A percentile compares a stretch with the other conserved stretches of the same genome.
Evolutionary conservation across 176 grass and related monocot species (phyloP).

Genomic region (Paspalum vaginatum): DNA sequence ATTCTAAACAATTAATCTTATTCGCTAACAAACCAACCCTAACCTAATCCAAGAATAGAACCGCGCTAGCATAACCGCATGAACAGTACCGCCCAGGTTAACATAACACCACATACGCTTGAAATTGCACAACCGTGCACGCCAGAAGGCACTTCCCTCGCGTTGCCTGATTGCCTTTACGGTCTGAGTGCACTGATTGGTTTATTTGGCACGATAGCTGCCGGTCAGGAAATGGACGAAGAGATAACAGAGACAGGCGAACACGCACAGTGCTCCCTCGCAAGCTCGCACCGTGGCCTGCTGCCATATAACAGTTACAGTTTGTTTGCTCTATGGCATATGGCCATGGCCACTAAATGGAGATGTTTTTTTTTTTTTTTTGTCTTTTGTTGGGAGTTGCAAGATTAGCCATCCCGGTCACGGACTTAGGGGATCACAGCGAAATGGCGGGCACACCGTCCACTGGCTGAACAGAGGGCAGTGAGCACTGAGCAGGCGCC

Average conservation of each 20-base stretch:
- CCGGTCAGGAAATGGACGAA: background rate
- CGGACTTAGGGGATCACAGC: background rate
- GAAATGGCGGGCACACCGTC: slow-evolving; percentile 10
- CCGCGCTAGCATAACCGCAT: no score
- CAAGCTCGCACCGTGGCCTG: background rate
- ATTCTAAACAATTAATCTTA: no score
- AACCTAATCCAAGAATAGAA: no score
- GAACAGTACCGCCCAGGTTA: no score
- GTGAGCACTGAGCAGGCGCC: background rate
- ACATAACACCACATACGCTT: no score
- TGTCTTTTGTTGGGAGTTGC: background rate
- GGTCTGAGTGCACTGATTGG: background rate
- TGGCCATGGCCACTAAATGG: background rate
- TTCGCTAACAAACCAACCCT: no score
- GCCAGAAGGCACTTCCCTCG: background rate
- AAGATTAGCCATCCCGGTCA: background rate
- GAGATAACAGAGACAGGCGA: background rate
- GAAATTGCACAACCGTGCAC: slow-evolving; percentile 36
- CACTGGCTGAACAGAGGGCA: background rate
- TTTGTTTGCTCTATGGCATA: slow-evolving; percentile 1
- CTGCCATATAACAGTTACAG: background rate
- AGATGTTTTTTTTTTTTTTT: background rate
- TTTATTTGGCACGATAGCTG: slow-evolving; percentile 16
- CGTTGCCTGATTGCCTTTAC: background rate
- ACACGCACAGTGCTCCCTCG: no score